Evolutionary conservation across 345 rosid genomes (phyloP), one percentile per base, ranked within the genome.

Genomic region (Murraya koenigii): DNA sequence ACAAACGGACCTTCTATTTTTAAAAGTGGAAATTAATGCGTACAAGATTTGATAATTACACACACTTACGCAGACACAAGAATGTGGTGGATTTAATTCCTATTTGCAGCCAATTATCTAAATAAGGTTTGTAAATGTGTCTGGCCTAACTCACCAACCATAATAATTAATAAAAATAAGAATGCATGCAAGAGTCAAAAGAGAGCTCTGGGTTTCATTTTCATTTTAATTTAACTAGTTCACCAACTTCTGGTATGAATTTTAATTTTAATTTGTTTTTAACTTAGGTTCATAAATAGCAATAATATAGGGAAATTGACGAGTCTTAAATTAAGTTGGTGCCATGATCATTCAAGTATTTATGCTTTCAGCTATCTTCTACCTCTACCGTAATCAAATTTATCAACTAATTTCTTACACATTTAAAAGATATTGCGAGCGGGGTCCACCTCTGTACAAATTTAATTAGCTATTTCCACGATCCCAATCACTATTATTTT

Each of bases 231-330:
- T 52, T 23, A 44, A 44, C 49, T 44, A 23, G n/a, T 36, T 65
- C 71, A 75, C 78, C 78, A 64, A 75, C 60, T 14, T 75, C 60
- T 64, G 62, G 47, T 28, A 36, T 74, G 39, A 72, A 71, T n/a
- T 35, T 56, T 35, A 65, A 36, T 23, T 3, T 8, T n/a, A 10
- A 35, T 14, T 19, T 8, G 13, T 1, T 3, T 41, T 67, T 11
- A 17, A 19, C 19, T 14, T 10, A 23, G 17, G 10, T 15, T 7
- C 19, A 8, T 63, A 47, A 74, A 41, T 44, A 26, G 2, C 26
- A 8, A 13, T 9, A 28, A 4, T 14, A 15, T 19, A 5, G 17
- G 20, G 0, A 63, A 62, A 13, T 2, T 63, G 69, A 52, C 22
- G 22, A 32, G 7, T 19, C 44, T 75, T 22, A 20, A 25, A 44